Evolutionary conservation across 2,329 filamentous ascomycete species (phyloP).

Genomic region (Dactylonectria macrodidyma): DNA sequence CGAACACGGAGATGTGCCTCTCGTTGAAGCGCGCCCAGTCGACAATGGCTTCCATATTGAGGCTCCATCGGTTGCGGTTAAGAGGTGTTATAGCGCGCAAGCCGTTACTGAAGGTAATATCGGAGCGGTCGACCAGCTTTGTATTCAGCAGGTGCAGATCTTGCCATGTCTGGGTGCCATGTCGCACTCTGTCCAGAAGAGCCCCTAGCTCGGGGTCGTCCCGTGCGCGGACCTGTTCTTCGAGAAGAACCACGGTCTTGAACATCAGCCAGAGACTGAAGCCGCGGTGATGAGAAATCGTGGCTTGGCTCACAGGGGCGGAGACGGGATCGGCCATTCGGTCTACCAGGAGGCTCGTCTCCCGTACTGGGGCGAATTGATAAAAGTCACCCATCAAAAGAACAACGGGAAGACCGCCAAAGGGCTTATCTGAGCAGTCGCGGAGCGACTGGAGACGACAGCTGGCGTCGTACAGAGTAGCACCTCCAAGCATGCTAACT

Average conservation of each 20-base stretch:
- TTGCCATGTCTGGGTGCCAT: conserved; percentile 16
- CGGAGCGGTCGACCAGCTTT: conserved; percentile 22
- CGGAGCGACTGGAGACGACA: no score
- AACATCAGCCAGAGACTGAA: conserved; percentile 29
- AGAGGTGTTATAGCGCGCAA: conserved; percentile 32
- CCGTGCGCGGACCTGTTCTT: conserved; percentile 29
- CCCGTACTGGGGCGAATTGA: conserved; percentile 26
- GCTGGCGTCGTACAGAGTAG: no score
- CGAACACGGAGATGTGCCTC: conserved; percentile 2
- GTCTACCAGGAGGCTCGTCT: conserved; percentile 32
- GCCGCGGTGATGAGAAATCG: conserved; percentile 27
- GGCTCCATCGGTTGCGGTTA: conserved; percentile 26
- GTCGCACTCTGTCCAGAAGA: conserved; percentile 27
- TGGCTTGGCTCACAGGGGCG: conserved; percentile 18
- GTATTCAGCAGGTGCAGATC: conserved; percentile 18
- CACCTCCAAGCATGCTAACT: no score
- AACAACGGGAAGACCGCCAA: conserved; percentile 31
- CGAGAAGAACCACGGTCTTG: conserved; percentile 31
- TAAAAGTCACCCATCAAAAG: conserved; percentile 33
- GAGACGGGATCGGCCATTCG: conserved; percentile 16
- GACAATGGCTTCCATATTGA: conserved; percentile 25
- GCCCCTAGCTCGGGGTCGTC: conserved; percentile 31
- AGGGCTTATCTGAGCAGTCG: conserved; percentile 24
- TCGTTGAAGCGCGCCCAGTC: conserved; percentile 26
- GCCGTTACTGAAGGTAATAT: conserved; percentile 30